Conservation (phyloP, 306 rosid species). For the Malus sylvestris region DNA sequence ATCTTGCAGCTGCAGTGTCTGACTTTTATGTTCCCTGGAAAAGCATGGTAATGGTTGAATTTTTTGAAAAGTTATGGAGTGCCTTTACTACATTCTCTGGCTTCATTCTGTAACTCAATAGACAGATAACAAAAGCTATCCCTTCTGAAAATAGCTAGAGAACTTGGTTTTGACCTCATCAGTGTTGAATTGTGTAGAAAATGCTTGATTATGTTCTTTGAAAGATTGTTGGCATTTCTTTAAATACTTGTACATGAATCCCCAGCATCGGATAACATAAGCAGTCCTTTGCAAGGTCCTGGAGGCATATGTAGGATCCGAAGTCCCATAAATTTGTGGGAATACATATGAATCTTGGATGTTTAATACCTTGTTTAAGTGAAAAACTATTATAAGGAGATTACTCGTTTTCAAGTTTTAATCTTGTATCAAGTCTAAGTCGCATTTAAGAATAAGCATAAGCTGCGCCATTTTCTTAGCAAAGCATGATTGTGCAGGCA, state of each 20-base stretch:
- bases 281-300: background rate
- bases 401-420: background rate
- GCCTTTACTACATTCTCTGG: background rate
- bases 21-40: constrained; percentile 93
- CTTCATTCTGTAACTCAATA: background rate
- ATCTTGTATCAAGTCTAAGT: background rate
- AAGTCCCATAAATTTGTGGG: background rate
- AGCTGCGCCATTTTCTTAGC: background rate
- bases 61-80: background rate
- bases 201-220: background rate
- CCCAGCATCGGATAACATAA: background rate
- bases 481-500: constrained; percentile 37
- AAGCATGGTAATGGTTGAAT: constrained; percentile 67
- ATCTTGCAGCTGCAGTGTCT: constrained; percentile 95
- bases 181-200: background rate
- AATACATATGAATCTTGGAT: background rate
- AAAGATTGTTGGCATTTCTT: background rate
- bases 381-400: background rate
- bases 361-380: background rate
- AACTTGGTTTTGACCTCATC: background rate
- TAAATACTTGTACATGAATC: background rate
- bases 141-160: background rate
- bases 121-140: background rate
- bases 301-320: background rate
- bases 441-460: background rate